These are phyloP conservation scores for Fusarium floridanum DNA, from an alignment of 2,329 filamentous ascomycete species.

Conservation along the genomic window DNA sequence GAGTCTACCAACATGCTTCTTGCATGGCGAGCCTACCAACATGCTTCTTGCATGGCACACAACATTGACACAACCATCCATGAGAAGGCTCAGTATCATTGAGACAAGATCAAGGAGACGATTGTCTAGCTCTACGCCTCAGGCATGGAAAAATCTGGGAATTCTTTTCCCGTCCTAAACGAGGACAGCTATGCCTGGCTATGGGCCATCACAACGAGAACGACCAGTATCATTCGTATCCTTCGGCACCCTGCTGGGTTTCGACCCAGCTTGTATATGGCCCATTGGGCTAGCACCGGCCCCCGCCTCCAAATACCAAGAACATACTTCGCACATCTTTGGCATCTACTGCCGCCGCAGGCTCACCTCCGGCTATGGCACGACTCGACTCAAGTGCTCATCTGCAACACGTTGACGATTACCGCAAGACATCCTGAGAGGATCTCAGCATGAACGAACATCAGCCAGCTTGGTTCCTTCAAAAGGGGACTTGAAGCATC, in stretches of 20 bases:
- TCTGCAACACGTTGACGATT: background rate
- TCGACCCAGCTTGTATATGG: too few species aligned
- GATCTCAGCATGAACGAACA: background rate
- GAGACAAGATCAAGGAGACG: background rate
- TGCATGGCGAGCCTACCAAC: too few species aligned
- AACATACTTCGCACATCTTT: background rate
- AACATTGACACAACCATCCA: background rate
- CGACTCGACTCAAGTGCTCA: background rate
- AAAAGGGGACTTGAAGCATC: background rate
- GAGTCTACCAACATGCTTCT: background rate
- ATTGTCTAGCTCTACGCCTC: background rate
- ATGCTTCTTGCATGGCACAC: background rate
- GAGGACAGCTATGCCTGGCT: background rate
- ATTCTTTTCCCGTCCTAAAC: background rate
- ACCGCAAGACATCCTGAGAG: background rate
- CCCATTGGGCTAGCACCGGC: background rate
- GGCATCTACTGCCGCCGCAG: background rate
- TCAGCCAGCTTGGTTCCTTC: background rate
- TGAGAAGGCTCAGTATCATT: background rate
- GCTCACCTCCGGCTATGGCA: background rate
- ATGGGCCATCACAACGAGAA: background rate
- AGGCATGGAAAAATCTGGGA: background rate
- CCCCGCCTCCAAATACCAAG: background rate
- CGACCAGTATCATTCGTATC: background rate
- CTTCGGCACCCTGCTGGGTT: too few species aligned